Evolutionary conservation across 805 yeast genomes (phyloP).

Genomic region (Middelhovenomyces tepae): DNA sequence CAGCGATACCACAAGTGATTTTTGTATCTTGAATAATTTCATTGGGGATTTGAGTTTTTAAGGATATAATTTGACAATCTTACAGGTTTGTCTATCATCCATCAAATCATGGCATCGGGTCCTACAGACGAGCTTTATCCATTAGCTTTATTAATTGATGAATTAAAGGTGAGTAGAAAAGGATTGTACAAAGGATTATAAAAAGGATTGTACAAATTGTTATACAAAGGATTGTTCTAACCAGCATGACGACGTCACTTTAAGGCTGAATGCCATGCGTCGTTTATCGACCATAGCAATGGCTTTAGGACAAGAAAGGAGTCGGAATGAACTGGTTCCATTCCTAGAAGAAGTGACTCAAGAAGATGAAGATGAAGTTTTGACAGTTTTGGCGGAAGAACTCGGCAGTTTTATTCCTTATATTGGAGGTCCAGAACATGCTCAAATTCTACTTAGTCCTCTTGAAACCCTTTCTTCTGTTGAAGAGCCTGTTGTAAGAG

Average conservation of each 20-base stretch:
- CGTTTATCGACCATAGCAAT: conserved; percentile 88
- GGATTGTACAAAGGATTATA: too few relatives aligned
- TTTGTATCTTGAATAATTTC: too few relatives aligned
- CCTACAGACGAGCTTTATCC: conserved; percentile 65
- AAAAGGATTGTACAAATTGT: too few relatives aligned
- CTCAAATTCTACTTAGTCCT: conserved; percentile 49
- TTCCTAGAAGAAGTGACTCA: conserved; percentile 59
- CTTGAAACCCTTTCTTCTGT: conserved; percentile 80
- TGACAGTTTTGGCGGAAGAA: conserved; percentile 87
- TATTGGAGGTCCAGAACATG: conserved; percentile 72
- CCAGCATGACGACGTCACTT: conserved; percentile 88
- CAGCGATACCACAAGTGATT: too few relatives aligned
- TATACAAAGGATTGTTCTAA: too few relatives aligned
- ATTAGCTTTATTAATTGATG: conserved; percentile 92
- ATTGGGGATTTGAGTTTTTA: too few relatives aligned
- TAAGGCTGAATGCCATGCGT: conserved; percentile 91
- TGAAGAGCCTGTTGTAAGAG: conserved; percentile 95
- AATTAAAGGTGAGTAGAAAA: conserved; percentile 46
- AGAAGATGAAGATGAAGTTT: conserved; percentile 97
- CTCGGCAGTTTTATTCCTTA: conserved; percentile 80
- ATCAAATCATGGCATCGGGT: too few relatives aligned
- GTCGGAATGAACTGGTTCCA: conserved; percentile 81
- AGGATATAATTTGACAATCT: too few relatives aligned
- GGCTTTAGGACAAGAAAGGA: conserved; percentile 90
- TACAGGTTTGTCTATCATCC: too few relatives aligned